Base-by-base conservation (phyloP, 2,329 filamentous ascomycete genomes). In the Hyphodiscus sp. region DNA sequence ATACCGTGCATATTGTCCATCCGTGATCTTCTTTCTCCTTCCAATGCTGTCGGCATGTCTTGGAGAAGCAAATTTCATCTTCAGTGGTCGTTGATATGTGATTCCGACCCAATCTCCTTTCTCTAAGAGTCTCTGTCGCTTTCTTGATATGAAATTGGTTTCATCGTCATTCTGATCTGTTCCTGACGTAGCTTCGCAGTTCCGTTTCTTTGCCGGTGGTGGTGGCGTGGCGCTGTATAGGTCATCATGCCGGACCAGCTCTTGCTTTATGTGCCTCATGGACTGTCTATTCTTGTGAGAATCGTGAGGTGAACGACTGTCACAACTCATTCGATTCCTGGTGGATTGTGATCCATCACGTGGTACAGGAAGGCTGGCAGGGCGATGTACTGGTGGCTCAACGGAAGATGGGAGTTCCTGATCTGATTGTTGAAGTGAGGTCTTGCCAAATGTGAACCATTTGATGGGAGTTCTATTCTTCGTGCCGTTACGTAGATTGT, bases 81-180 rank as follows among this genome's bases (percentile, higher is more conserved):
- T 45, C 15, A 63, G 38, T 18, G 62, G 64, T 41, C 53, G 59
- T 33, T 62, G 61, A 43, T 60, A 59, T 10, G 47, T 59, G 7
- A 64, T 47, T n/a, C 67, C 64, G 16, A 63, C 57, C 67, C 67
- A 69, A 48, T 69, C 66, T 20, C 57, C 57, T 20, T 60, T 62
- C 10, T 52, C 48, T 45, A 69, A 60, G 33, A 69, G 48, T 43
- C 55, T 64, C 45, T 54, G 55, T 52, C 56, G 64, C 48, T 61
- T 67, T 26, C 59, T 55, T n/a, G 52, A 56, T 19, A 63, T 49
- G 15, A 58, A 53, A 3, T 60, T 54, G 18, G 57, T 50, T n/a
- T 46, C 41, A 49, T 53, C 19, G 20, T 54, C 51, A 41, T n/a
- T 9, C n/a, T 41, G 49, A 15, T 48, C 42, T 20, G 46, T 18